These are phyloP conservation scores for Penicillium sp. DNA, from an alignment of 2,329 filamentous ascomycete species.

Conservation along the genomic window DNA sequence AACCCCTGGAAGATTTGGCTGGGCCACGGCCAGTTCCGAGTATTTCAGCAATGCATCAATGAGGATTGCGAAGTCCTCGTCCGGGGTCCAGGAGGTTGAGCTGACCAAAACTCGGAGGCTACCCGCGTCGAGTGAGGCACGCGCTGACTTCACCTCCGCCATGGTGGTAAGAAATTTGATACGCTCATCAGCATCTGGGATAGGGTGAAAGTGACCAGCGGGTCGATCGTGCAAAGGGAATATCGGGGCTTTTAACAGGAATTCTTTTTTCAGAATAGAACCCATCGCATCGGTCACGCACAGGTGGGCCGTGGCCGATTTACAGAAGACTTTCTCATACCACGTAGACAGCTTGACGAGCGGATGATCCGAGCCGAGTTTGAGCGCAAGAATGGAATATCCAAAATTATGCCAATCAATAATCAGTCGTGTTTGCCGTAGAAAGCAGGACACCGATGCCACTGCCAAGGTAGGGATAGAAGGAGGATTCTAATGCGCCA, in stretches of 20 bases:
- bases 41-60: constrained; percentile 76
- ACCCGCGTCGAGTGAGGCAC: constrained; percentile 53
- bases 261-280: constrained; percentile 61
- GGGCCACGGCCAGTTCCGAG: constrained; percentile 48
- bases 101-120: constrained; percentile 70
- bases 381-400: constrained; percentile 78
- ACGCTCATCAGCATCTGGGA: constrained; percentile 48
- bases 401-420: constrained; percentile 99
- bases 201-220: constrained; percentile 70
- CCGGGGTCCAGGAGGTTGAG: constrained; percentile 94
- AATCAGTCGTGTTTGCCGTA: constrained; percentile 74
- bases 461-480: constrained; percentile 85
- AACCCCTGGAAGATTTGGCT: constrained; percentile 56
- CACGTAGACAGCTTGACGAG: constrained; percentile 69
- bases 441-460: constrained; percentile 62
- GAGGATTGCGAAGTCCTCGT: constrained; percentile 88
- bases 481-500: constrained; percentile 68
- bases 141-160: constrained; percentile 57
- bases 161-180: constrained; percentile 59
- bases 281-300: constrained; percentile 89
- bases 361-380: constrained; percentile 58
- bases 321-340: constrained; percentile 71
- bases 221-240: constrained; percentile 81
- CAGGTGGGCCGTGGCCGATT: constrained; percentile 66
- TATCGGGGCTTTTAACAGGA: constrained; percentile 59